Evolutionary conservation across 352 stramenopile genomes (phyloP).

Genomic region (Phytophthora crassamura): DNA sequence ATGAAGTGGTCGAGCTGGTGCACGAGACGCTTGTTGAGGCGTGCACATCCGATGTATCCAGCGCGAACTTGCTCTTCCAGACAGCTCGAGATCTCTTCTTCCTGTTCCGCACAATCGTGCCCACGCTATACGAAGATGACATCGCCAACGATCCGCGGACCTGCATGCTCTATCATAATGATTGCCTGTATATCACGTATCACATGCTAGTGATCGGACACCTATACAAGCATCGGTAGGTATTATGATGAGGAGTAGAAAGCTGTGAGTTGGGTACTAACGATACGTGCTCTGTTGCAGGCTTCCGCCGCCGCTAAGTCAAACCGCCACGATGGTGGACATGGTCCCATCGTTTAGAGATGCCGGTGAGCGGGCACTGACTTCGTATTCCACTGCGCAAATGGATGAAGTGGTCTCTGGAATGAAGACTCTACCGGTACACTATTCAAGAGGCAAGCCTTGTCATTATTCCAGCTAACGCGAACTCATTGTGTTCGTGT

Average conservation of each 20-base stretch:
- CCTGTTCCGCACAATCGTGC: constrained; percentile 72
- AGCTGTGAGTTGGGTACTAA: not conserved
- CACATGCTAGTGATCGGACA: constrained; percentile 83
- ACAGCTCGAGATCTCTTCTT: constrained; percentile 81
- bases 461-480: not conserved
- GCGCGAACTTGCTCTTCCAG: constrained; percentile 74
- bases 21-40: constrained; percentile 74
- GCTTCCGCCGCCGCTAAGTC: constrained; percentile 58
- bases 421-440: constrained; percentile 54
- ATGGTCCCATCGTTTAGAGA: constrained; percentile 78
- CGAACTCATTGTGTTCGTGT: constrained; percentile 8
- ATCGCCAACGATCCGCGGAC: constrained; percentile 69
- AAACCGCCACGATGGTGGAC: constrained; percentile 80
- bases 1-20: constrained; percentile 66
- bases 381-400: constrained; percentile 45
- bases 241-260: not conserved
- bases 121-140: constrained; percentile 69
- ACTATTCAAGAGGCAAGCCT: too few relatives aligned
- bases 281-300: constrained; percentile 24
- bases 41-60: constrained; percentile 49
- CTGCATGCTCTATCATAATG: constrained; percentile 88
- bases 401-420: constrained; percentile 54
- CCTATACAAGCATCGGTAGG: constrained; percentile 75
- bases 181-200: constrained; percentile 83
- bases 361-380: constrained; percentile 61